Evolutionary conservation across 768 basidiomycete species (phyloP).

Genomic region (Auricularia auricula-judae): DNA sequence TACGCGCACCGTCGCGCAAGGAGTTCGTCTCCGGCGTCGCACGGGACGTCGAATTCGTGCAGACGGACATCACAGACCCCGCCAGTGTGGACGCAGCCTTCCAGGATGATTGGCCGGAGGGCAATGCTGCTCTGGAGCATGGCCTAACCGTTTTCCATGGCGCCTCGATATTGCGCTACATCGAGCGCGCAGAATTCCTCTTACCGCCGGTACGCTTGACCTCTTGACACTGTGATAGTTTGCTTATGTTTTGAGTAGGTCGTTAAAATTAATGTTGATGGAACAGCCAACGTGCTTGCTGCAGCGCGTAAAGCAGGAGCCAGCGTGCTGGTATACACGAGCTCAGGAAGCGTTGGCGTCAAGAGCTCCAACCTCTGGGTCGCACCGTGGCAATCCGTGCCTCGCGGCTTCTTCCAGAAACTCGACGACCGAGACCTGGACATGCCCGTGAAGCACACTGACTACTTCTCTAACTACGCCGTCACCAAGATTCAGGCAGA

Average conservation of each 20-base stretch:
- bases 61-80: slow-evolving; percentile 47
- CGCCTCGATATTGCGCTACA: slow-evolving; percentile 70
- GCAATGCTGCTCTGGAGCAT: slow-evolving; percentile 10
- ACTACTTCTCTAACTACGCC: slow-evolving; percentile 75
- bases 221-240: not conserved
- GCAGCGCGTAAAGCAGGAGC: slow-evolving; percentile 47
- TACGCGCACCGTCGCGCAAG: slow-evolving; percentile 45
- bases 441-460: slow-evolving; percentile 41
- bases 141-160: slow-evolving; percentile 65
- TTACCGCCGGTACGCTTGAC: slow-evolving; percentile 21
- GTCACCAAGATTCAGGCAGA: slow-evolving; percentile 54
- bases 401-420: slow-evolving; percentile 47
- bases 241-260: slow-evolving; percentile 21
- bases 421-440: slow-evolving; percentile 42
- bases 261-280: slow-evolving; percentile 49
- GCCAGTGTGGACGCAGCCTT: slow-evolving; percentile 50
- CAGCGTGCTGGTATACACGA: slow-evolving; percentile 54
- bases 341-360: slow-evolving; percentile 56
- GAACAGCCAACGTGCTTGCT: slow-evolving; percentile 56
- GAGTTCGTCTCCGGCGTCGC: slow-evolving; percentile 37
- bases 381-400: slow-evolving; percentile 65
- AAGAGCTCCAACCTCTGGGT: slow-evolving; percentile 49
- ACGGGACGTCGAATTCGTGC: slow-evolving; percentile 42
- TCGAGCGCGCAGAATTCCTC: slow-evolving; percentile 45
- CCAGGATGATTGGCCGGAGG: slow-evolving; percentile 45